Evolutionary conservation across 768 basidiomycete genomes (phyloP).

Genomic region (Rhizopogon roseolus): DNA sequence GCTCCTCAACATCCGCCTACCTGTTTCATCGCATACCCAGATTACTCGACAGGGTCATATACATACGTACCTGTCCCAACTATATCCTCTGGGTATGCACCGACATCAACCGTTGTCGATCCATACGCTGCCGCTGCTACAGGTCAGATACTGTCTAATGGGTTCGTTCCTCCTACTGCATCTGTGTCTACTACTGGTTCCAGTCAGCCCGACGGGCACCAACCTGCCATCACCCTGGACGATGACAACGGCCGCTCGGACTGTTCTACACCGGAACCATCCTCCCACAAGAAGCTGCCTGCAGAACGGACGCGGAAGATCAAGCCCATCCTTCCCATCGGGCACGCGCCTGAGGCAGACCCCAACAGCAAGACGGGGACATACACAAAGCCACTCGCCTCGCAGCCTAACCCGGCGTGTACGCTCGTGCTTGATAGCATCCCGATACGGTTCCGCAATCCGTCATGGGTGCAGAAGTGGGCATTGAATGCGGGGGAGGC

Average conservation of each 20-base stretch:
- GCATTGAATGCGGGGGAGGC: slow-evolving; percentile 32
- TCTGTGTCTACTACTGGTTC: neutral
- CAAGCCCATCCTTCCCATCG: slow-evolving; percentile 27
- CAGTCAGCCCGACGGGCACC: neutral
- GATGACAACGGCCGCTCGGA: neutral
- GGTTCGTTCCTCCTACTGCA: neutral
- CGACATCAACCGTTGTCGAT: neutral
- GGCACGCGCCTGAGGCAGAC: slow-evolving; percentile 43
- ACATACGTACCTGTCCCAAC: neutral
- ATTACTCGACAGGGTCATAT: neutral
- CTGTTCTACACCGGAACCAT: neutral
- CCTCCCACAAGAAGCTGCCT: neutral
- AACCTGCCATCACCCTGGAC: neutral
- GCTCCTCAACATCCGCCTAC: neutral
- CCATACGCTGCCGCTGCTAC: neutral
- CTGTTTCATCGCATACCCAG: neutral
- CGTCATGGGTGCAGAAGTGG: slow-evolving; percentile 41
- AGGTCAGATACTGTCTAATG: neutral
- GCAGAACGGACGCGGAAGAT: neutral
- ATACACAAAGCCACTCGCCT: slow-evolving; percentile 28
- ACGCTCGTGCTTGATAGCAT: slow-evolving; percentile 56
- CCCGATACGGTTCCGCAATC: slow-evolving; percentile 42
- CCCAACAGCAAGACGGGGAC: slow-evolving; percentile 42
- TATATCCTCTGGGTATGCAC: neutral
- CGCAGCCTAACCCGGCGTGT: slow-evolving; percentile 39